Conservation (phyloP, 495 filamentous ascomycete genomes). For the Trichoderma virens region DNA sequence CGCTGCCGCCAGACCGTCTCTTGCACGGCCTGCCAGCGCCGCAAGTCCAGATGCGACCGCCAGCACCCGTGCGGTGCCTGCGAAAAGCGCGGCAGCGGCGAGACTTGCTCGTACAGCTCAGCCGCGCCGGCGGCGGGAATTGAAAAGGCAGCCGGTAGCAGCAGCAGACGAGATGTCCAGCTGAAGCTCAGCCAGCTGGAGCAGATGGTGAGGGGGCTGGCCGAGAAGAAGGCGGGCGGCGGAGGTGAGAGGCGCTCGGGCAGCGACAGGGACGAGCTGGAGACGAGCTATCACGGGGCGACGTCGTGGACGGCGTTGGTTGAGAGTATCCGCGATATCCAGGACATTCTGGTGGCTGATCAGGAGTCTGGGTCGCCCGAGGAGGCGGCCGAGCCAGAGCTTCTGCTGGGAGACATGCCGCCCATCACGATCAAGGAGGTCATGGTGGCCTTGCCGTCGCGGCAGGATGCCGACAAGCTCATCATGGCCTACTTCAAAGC, state of each 20-base stretch:
- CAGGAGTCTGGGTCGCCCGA: slow-evolving; percentile 8
- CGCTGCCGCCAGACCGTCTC: slow-evolving; percentile 13
- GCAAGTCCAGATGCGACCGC: slow-evolving; percentile 14
- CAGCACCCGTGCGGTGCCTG: slow-evolving; percentile 13
- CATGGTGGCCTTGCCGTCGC: slow-evolving; percentile 30
- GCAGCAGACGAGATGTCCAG: slow-evolving; percentile 27
- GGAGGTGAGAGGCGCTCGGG: background rate
- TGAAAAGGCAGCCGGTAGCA: slow-evolving; percentile 18
- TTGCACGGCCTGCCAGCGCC: slow-evolving; percentile 10
- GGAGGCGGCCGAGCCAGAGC: slow-evolving; percentile 15
- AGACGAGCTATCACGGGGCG: slow-evolving; percentile 34
- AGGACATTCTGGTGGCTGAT: slow-evolving; percentile 25
- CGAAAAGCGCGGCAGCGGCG: slow-evolving; percentile 30
- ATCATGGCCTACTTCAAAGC: slow-evolving; percentile 39
- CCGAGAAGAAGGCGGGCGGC: slow-evolving; percentile 18
- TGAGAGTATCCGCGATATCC: slow-evolving; percentile 32
- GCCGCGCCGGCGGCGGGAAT: background rate
- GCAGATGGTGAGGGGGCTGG: slow-evolving; percentile 37
- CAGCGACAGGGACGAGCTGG: slow-evolving; percentile 24
- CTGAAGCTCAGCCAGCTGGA: slow-evolving; percentile 41
- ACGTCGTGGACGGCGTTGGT: slow-evolving; percentile 45
- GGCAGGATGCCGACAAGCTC: slow-evolving; percentile 30
- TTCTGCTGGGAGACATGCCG: slow-evolving; percentile 20
- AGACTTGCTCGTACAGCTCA: slow-evolving; percentile 30
- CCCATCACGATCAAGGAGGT: slow-evolving; percentile 28